Conservation (phyloP, 2,329 filamentous ascomycete genomes). For the Penicillium sp. region DNA sequence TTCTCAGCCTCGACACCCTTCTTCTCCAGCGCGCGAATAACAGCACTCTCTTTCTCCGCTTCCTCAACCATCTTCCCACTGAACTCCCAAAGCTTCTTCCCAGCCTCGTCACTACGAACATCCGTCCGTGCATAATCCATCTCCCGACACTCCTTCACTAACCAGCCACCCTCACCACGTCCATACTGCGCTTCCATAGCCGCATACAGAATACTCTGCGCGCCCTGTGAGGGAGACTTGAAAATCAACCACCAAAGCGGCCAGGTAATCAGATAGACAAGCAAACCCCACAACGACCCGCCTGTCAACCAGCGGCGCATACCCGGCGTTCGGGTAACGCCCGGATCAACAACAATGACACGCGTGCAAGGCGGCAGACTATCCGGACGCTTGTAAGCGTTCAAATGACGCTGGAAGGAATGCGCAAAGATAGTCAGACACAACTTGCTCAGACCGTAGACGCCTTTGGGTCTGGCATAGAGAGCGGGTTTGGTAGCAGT, state of each 20-base stretch:
- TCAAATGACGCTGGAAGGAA: constrained; percentile 89
- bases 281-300: constrained; percentile 77
- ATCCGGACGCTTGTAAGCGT: constrained; percentile 81
- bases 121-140: constrained; percentile 72
- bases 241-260: constrained; percentile 82
- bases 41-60: constrained; percentile 76
- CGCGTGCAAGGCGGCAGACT: constrained; percentile 77
- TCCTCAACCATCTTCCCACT: constrained; percentile 82
- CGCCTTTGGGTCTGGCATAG: constrained; percentile 13
- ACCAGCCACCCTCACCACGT: constrained; percentile 64
- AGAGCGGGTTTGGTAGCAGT: neutral
- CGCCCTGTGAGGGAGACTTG: constrained; percentile 79
- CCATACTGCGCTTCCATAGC: constrained; percentile 77
- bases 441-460: constrained; percentile 68
- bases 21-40: constrained; percentile 60
- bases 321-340: constrained; percentile 79
- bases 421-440: constrained; percentile 87
- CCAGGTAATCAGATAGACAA: constrained; percentile 76
- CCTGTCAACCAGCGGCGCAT: constrained; percentile 84
- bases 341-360: constrained; percentile 85
- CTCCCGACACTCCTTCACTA: constrained; percentile 87
- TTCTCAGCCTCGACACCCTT: constrained; percentile 44
- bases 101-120: constrained; percentile 73
- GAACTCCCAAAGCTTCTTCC: constrained; percentile 85
- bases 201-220: constrained; percentile 83